phyloP scores from a whole-genome alignment of 371 early-diverging fungal species.

The Nosema bombycis region DNA sequence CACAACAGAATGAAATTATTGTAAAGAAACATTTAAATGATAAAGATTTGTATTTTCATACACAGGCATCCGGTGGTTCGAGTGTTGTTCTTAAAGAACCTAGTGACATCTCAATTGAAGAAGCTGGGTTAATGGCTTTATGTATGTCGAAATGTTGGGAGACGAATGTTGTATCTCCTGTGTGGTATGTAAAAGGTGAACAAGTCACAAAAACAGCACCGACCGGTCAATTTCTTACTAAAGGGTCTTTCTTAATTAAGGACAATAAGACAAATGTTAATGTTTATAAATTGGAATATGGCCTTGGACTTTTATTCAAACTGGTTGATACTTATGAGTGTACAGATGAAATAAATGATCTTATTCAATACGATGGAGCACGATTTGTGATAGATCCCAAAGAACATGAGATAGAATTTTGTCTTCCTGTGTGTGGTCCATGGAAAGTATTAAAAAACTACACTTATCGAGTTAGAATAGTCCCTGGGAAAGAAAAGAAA shows the following conservation, averaged over 20 bases:
- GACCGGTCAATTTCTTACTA: constrained; percentile 84
- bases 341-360: constrained; percentile 17
- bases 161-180: constrained; percentile 80
- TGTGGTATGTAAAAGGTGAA: constrained; percentile 85
- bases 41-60: constrained; percentile 85
- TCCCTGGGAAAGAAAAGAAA: constrained; percentile 86
- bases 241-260: constrained; percentile 89
- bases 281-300: constrained; percentile 85
- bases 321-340: constrained; percentile 21
- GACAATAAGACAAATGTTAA: constrained; percentile 84
- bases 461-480: constrained; percentile 85
- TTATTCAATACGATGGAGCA: constrained; percentile 53
- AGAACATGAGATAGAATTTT: constrained; percentile 73
- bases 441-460: constrained; percentile 75
- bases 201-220: constrained; percentile 89
- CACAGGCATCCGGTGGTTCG: constrained; percentile 89
- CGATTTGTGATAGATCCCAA: constrained; percentile 70
- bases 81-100: constrained; percentile 68
- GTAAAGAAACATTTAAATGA: constrained; percentile 69
- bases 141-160: constrained; percentile 92
- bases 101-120: constrained; percentile 67
- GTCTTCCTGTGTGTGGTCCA: constrained; percentile 90
- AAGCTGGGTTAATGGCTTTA: constrained; percentile 89
- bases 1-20: constrained; percentile 89
- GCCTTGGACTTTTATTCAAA: constrained; percentile 83